Base-by-base conservation (phyloP, 345 rosid species). In the Euclidium syriacum region DNA sequence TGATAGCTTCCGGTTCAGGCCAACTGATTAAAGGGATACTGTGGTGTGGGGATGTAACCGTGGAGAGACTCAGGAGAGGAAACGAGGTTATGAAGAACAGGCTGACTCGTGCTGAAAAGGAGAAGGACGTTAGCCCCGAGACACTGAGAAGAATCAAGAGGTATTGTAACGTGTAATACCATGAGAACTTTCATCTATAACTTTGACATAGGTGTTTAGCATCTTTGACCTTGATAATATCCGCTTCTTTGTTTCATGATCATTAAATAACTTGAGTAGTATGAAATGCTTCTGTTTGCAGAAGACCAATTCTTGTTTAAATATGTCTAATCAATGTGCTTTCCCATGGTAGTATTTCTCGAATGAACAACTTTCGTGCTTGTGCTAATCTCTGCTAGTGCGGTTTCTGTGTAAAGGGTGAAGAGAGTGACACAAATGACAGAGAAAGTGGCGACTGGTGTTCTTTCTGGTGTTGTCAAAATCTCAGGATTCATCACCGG, bases 41-140 rank as follows among this genome's bases (percentile, higher is more conserved):
- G 24, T 94, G 99, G 96, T 85, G 95, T 65, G 99, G 99, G 0
- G 92, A 94, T 71, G 87, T 94, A 1, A 87, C 99, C 4, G 90
- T 81, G 46, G 95, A 90, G 73, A 75, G 95, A 69, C 68, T 94
- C 68, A 90, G 58, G 18, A 82, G 87, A 80, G 96, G 95, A 0
- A 72, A 90, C 51, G 90, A 83, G 49, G 81, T 90, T 62, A 59
- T 87, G 77, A 84, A 64, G 75, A 79, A 52, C 51, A 83, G 78
- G 78, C 29, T 87, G 68, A 59, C 52, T 53, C 74, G 71, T 33
- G 74, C 66, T 18, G 77, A 75, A 14, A 58, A 75, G 24, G 68
- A 70, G 39, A 56, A 79, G 3, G 80, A 84, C 39, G 74, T 94
- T 59, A 80, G 87, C 56, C 90, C 88, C 0, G 86, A 49, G 6